Evolutionary conservation across 2,329 filamentous ascomycete genomes (phyloP), one percentile per base, ranked within the genome.

Genomic region (Venturia asperata): DNA sequence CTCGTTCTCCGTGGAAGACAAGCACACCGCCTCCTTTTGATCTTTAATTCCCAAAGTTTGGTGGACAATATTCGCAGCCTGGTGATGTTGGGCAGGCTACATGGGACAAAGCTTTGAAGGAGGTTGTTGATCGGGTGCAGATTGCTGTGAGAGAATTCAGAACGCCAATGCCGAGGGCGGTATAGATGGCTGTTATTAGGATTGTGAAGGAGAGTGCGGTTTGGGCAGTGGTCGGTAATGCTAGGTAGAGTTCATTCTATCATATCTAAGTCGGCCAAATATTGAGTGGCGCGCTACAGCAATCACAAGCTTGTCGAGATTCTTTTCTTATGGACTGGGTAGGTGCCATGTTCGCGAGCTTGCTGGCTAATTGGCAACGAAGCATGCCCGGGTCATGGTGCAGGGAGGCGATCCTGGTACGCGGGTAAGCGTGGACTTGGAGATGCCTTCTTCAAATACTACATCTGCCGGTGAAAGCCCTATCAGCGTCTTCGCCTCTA

Each of bases 31-130:
- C 30, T 34, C 30, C 30, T 34, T 34, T n/a, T n/a, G n/a, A n/a
- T n/a, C 60, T 62, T 41, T 62, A 34, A 10, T 42, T 62, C 30
- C 30, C 60, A 13, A 62, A 42, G 34, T 62, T 21, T 15, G 17
- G 24, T 19, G 39, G 39, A 11, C 37, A 43, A 27, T 62, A 62
- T 39, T 41, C 11, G 19, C 60, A 62, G 17, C 60, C 60, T 7
- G 60, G 41, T 62, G 42, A 62, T 62, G 24, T 62, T 27, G 5
- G 60, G 7, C 21, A 27, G 10, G 60, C 60, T 9, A 27, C 7
- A 19, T 62, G 60, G 60, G 60, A 62, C n/a, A 43, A 43, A 15
- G 30, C 60, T 6, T 42, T 5, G 60, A 62, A 58, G 24, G 55
- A 58, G 24, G 55, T 15, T 30, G 55, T 58, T 6, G 9, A 58